These are phyloP conservation scores for Clavariopsis aquatica DNA, from an alignment of 495 filamentous ascomycete genomes.

Conservation along the genomic window DNA sequence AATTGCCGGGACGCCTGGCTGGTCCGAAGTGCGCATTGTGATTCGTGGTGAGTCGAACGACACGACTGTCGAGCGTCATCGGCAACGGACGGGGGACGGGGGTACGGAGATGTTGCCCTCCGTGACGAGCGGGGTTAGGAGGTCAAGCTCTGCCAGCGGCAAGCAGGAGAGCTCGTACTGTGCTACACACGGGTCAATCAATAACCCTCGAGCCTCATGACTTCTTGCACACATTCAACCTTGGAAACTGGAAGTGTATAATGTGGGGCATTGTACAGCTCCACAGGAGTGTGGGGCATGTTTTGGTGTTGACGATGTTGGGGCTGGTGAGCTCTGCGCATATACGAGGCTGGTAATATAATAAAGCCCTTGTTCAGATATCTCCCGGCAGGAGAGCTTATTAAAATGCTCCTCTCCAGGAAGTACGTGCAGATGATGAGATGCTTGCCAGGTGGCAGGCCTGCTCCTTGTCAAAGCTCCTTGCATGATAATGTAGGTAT, in stretches of 20 bases:
- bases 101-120: background rate
- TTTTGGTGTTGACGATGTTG: conserved; percentile 20
- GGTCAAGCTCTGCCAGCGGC: background rate
- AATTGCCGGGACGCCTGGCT: background rate
- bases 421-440: background rate
- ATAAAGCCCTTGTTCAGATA: background rate
- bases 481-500: background rate
- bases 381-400: background rate
- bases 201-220: background rate
- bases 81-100: background rate
- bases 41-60: background rate
- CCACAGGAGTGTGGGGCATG: conserved; percentile 22
- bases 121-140: conserved; percentile 3
- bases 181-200: background rate
- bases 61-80: background rate
- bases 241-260: background rate
- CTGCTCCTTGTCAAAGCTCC: conserved; percentile 9
- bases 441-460: conserved; percentile 2
- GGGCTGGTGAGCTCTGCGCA: background rate
- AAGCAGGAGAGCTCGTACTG: background rate
- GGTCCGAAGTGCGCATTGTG: background rate
- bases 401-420: background rate
- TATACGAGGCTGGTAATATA: background rate
- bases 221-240: background rate
- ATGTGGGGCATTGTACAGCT: conserved; percentile 3